phyloP scores from a whole-genome alignment of 768 basidiomycete species.

The Leucogyrophana mollusca region DNA sequence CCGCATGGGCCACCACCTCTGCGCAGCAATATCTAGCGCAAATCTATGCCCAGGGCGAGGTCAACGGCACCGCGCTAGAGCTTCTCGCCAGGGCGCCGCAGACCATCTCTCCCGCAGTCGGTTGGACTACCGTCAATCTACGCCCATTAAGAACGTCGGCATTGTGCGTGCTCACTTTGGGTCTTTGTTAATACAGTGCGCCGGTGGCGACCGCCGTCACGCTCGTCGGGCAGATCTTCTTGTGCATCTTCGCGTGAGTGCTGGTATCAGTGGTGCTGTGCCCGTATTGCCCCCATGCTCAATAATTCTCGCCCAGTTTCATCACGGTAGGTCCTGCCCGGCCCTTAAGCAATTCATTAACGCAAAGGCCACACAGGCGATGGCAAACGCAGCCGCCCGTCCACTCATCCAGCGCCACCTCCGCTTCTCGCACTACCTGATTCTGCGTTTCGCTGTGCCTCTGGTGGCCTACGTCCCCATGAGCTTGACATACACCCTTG shows the following conservation, averaged over 20 bases:
- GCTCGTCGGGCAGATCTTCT: constrained; percentile 40
- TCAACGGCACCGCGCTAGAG: constrained; percentile 38
- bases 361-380: constrained; percentile 16
- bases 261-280: background rate
- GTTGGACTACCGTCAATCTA: constrained; percentile 36
- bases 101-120: constrained; percentile 34
- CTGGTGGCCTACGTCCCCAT: constrained; percentile 35
- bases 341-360: too few relatives aligned
- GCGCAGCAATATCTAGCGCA: constrained; percentile 23
- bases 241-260: constrained; percentile 26
- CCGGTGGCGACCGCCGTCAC: constrained; percentile 40
- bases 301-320: constrained; percentile 13
- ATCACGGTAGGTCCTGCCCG: constrained; percentile 18
- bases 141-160: constrained; percentile 32
- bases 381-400: constrained; percentile 29
- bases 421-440: constrained; percentile 30
- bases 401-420: constrained; percentile 36
- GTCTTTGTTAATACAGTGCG: constrained; percentile 7
- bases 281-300: constrained; percentile 16
- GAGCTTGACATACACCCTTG: constrained; percentile 40
- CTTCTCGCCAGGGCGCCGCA: constrained; percentile 37
- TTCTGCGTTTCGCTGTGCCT: constrained; percentile 33
- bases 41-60: constrained; percentile 20
- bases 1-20: constrained; percentile 17
- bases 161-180: background rate